A percentile compares a stretch with the other conserved stretches of the same genome.
Conservation (phyloP, 78 protist species). For the Protostelium mycophagum region DNA sequence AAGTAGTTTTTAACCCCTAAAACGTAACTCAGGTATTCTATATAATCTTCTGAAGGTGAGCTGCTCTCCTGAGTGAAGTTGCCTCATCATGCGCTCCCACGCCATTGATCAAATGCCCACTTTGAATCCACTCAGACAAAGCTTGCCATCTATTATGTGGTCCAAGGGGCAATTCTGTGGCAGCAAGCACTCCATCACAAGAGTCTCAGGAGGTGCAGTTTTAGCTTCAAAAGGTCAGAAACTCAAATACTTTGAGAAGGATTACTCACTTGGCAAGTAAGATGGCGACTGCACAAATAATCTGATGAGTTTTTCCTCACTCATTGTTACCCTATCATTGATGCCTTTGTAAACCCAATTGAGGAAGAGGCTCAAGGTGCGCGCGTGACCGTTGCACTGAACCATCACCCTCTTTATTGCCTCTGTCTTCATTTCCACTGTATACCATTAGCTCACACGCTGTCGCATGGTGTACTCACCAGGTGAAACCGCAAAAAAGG, state of each 20-base stretch:
- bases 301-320: background rate
- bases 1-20: too few relatives aligned
- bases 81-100: slow-evolving; percentile 2
- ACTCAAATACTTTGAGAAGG: background rate
- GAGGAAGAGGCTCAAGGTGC: slow-evolving; percentile 2
- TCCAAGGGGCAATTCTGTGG: background rate
- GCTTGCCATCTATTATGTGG: background rate
- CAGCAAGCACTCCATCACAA: slow-evolving; percentile 1
- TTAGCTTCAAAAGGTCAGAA: background rate
- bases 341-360: background rate
- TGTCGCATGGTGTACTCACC: background rate
- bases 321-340: background rate
- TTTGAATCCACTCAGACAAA: slow-evolving; percentile 1
- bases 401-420: slow-evolving; percentile 1
- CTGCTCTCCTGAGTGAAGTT: background rate
- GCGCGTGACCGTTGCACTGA: background rate
- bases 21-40: background rate
- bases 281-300: background rate
- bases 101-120: slow-evolving; percentile 1
- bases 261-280: background rate
- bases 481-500: background rate
- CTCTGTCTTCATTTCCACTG: background rate
- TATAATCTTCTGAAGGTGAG: background rate
- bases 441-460: background rate
- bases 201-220: background rate